phyloP scores from a whole-genome alignment of 225 moss, liverwort and hornwort species.

The Bryoerythrophyllum caledonicum region DNA sequence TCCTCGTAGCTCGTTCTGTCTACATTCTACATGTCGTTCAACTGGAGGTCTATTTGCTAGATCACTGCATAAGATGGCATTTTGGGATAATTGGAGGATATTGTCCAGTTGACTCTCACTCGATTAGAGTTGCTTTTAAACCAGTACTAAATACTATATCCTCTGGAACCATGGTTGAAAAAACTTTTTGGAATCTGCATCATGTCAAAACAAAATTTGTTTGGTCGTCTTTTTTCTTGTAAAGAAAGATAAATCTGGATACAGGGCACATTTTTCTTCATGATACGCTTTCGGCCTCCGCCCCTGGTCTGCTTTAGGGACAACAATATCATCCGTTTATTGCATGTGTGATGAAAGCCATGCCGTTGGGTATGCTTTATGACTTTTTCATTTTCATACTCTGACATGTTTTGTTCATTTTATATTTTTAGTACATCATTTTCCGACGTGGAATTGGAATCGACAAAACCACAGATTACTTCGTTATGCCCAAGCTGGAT shows the following conservation, averaged over 20 bases:
- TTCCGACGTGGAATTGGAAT: constrained; percentile 71
- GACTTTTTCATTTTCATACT: background rate
- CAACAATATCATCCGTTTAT: background rate
- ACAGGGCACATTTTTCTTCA: background rate
- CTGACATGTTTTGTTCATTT: constrained; percentile 18
- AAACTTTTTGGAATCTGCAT: background rate
- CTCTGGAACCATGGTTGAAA: background rate
- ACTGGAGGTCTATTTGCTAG: background rate
- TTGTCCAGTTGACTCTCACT: background rate
- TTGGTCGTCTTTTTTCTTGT: background rate
- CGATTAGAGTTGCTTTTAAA: background rate
- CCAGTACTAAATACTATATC: background rate
- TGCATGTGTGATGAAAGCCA: background rate
- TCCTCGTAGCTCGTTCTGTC: background rate
- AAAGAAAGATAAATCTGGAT: background rate
- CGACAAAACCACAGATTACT: constrained; percentile 69
- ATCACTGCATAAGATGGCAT: background rate
- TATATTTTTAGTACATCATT: constrained; percentile 53
- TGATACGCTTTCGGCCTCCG: background rate
- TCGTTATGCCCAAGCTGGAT: constrained; percentile 63
- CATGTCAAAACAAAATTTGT: background rate
- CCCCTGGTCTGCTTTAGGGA: background rate
- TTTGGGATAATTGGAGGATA: background rate
- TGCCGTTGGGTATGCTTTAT: background rate
- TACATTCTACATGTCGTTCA: background rate